Evolutionary conservation across 2,329 filamentous ascomycete genomes (phyloP).

Genomic region (Tothia fuscella): DNA sequence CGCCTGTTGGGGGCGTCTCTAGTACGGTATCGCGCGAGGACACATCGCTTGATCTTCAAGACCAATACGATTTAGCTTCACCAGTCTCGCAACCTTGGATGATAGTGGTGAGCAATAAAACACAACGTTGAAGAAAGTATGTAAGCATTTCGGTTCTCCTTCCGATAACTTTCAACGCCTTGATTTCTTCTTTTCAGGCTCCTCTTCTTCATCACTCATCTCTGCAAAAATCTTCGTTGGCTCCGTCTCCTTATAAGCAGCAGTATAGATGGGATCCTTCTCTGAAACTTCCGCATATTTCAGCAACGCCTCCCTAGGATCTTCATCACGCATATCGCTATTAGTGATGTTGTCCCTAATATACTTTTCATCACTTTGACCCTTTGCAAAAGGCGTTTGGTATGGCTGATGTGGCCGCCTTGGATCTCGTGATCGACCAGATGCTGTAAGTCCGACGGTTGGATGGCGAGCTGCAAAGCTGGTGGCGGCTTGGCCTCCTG

Average conservation of each 20-base stretch:
- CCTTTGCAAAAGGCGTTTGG: constrained; percentile 82
- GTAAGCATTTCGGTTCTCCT: no score
- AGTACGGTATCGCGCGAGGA: no score
- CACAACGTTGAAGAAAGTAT: no score
- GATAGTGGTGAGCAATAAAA: no score
- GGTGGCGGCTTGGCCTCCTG: constrained; percentile 37
- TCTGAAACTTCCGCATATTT: constrained; percentile 92
- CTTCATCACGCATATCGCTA: constrained; percentile 88
- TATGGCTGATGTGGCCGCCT: constrained; percentile 73
- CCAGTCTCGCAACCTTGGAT: no score
- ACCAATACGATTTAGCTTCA: no score
- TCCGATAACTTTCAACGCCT: no score
- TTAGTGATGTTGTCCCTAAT: constrained; percentile 81
- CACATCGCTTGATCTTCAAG: no score
- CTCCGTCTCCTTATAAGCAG: constrained; percentile 84
- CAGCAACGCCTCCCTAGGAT: constrained; percentile 82
- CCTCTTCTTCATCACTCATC: constrained; percentile 71
- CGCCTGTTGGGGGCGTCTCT: no score
- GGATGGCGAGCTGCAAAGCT: constrained; percentile 50
- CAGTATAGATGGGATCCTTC: constrained; percentile 88
- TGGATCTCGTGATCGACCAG: constrained; percentile 67
- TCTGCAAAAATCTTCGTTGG: constrained; percentile 87
- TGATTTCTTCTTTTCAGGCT: constrained; percentile 47
- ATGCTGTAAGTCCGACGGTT: constrained; percentile 63
- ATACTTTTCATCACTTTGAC: constrained; percentile 74